Evolutionary conservation across 768 basidiomycete genomes (phyloP), one percentile per base, ranked within the genome.

Genomic region (Xerocomellus chrysenteron): DNA sequence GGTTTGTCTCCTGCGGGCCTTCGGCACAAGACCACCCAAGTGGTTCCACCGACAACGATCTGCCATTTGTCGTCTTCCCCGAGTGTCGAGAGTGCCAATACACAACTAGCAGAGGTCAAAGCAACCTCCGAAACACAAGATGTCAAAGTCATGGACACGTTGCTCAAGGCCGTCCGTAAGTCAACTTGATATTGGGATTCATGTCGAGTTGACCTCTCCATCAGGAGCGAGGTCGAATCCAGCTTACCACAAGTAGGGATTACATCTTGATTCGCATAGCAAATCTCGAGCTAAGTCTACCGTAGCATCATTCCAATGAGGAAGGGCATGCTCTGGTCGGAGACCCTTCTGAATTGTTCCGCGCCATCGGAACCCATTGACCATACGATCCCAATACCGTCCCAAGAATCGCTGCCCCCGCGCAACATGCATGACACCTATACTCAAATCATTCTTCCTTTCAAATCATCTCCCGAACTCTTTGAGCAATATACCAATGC

Each of bases 401-500:
- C 56, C 13, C 44, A 46, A 44, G 44, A 69, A 61, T 66, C 68
- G 7, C 74, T 76, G 1, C 65, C 72, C 13, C 79, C 82, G 8
- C 76, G 86, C 9, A 70, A 76, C 48, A 90, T 89, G 88, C 75
- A 83, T 49, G 86, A 89, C 63, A 88, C 87, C 1, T 89, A 90
- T 64, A 78, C 84, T 37, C 85, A 89, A 65, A 68, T 87, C 6
- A 61, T 80, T 9, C 78, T 21, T 21, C 21, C 21, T 21, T 21
- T 21, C 21, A 21, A 21, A 21, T 21, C 21, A 21, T 21, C 21
- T 90, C 77, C 83, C 0, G 69, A 79, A 51, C 70, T 87, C 13
- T 73, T 88, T 24, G 88, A 90, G 61, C 78, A 83, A 56, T 89
- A 89, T 63, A 86, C 81, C 8, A 90, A 88, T 64, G 86, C 86